Percentiles rank a stretch among this genome's conserved stretches.
These are phyloP conservation scores for Blastomyces gilchristii DNA, from an alignment of 2,329 filamentous ascomycete genomes.

Conservation along the genomic window DNA sequence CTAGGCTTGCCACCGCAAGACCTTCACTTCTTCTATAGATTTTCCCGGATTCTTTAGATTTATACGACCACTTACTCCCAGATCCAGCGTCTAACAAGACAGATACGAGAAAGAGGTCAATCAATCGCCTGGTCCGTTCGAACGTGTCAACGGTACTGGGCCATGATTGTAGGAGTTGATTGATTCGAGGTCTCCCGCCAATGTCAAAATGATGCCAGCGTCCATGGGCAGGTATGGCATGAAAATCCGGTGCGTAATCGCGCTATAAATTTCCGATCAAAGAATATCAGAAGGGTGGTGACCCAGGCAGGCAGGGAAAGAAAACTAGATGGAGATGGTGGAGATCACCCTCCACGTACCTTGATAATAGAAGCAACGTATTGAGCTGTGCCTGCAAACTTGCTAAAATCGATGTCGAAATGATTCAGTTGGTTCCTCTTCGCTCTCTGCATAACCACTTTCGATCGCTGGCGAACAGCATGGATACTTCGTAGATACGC, in stretches of 20 bases:
- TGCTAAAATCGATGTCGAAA: slow-evolving; percentile 78
- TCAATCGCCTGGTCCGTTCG: slow-evolving; percentile 44
- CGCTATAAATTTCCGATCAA: slow-evolving; percentile 32
- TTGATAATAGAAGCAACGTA: slow-evolving; percentile 94
- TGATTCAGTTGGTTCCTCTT: slow-evolving; percentile 67
- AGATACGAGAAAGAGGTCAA: slow-evolving; percentile 53
- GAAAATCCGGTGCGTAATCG: slow-evolving; percentile 59
- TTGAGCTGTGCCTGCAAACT: slow-evolving; percentile 70
- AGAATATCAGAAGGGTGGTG: slow-evolving; percentile 6
- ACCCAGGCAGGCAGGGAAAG: no score
- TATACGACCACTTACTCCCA: slow-evolving; percentile 84
- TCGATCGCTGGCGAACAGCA: slow-evolving; percentile 71
- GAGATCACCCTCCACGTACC: slow-evolving; percentile 42
- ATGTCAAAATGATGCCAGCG: slow-evolving; percentile 56
- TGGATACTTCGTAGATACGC: slow-evolving; percentile 85
- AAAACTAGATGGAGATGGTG: background rate
- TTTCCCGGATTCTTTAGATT: slow-evolving; percentile 76
- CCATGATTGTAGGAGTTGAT: slow-evolving; percentile 39
- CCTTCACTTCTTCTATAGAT: slow-evolving; percentile 80
- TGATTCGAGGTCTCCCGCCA: slow-evolving; percentile 43
- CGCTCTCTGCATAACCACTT: slow-evolving; percentile 65
- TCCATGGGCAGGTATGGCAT: slow-evolving; percentile 68
- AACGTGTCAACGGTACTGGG: slow-evolving; percentile 33
- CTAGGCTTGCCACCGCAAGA: slow-evolving; percentile 63
- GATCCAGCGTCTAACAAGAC: slow-evolving; percentile 62